phyloP scores from a whole-genome alignment of 768 basidiomycete genomes.

The Suillus cothurnatus region DNA sequence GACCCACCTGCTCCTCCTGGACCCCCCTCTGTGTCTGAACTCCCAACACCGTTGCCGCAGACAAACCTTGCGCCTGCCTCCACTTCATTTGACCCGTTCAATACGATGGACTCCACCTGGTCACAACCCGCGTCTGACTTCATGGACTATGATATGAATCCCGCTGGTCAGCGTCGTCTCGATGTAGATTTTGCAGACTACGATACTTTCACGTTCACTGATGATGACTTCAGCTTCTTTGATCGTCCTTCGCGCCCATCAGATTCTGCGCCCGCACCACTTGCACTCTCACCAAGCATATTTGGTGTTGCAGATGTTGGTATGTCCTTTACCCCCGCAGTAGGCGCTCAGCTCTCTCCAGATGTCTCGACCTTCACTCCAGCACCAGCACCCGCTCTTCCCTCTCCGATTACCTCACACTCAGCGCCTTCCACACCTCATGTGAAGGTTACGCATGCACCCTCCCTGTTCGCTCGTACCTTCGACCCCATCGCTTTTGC shows the following conservation, averaged over 20 bases:
- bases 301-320: conserved; percentile 33
- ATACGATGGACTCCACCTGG: conserved; percentile 43
- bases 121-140: conserved; percentile 35
- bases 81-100: conserved; percentile 46
- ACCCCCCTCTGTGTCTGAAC: conserved; percentile 16
- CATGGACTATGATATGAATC: conserved; percentile 39
- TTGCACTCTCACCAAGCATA: conserved; percentile 36
- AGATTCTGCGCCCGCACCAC: conserved; percentile 26
- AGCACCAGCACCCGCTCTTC: conserved; percentile 48
- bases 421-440: conserved; percentile 56
- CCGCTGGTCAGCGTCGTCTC: conserved; percentile 30
- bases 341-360: conserved; percentile 31
- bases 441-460: conserved; percentile 44
- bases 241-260: conserved; percentile 52
- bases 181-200: conserved; percentile 49
- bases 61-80: conserved; percentile 19
- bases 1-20: conserved; percentile 18
- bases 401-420: conserved; percentile 47
- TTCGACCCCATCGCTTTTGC: conserved; percentile 83
- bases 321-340: conserved; percentile 25
- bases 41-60: conserved; percentile 14
- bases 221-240: conserved; percentile 90
- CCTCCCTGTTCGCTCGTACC: conserved; percentile 23
- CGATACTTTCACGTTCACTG: conserved; percentile 62
- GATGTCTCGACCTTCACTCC: conserved; percentile 25